Conservation (phyloP, 768 basidiomycete genomes). For the Fomitopsis pulvina region DNA sequence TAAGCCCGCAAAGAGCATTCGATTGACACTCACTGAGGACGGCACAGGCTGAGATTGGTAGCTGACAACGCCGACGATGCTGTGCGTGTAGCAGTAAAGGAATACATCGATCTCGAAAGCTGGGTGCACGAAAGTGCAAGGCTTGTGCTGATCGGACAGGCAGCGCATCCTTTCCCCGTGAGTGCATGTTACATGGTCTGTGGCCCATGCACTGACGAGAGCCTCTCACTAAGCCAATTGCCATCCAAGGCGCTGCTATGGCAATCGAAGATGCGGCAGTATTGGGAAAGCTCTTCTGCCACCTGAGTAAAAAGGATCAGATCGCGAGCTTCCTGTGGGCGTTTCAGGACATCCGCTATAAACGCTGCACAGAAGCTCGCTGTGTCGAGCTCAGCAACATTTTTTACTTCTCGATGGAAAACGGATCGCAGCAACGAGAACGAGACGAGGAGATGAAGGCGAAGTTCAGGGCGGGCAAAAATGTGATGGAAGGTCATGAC, state of each 20-base stretch:
- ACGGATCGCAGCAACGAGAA: slow-evolving; percentile 12
- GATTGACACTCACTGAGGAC: background rate
- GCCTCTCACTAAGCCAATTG: slow-evolving; percentile 20
- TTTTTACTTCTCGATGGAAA: slow-evolving; percentile 4
- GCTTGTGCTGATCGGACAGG: slow-evolving; percentile 28
- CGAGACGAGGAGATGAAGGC: slow-evolving; percentile 22
- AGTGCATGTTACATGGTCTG: background rate
- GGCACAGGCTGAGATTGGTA: slow-evolving; percentile 13
- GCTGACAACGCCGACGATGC: slow-evolving; percentile 10
- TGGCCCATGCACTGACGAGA: background rate
- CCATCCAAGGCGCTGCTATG: slow-evolving; percentile 29
- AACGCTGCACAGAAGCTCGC: slow-evolving; percentile 9
- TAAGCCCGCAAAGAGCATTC: background rate
- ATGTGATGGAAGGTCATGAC: slow-evolving; percentile 14
- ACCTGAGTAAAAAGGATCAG: slow-evolving; percentile 23
- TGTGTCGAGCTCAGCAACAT: background rate
- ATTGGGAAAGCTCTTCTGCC: slow-evolving; percentile 32
- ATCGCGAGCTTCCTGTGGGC: slow-evolving; percentile 27
- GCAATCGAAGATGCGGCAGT: slow-evolving; percentile 34
- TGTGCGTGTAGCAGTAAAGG: slow-evolving; percentile 15
- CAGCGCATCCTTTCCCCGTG: slow-evolving; percentile 32
- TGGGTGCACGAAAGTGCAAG: slow-evolving; percentile 27
- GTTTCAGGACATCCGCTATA: slow-evolving; percentile 28
- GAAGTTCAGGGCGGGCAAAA: slow-evolving; percentile 13
- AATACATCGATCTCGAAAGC: slow-evolving; percentile 21